Percentiles rank a stretch among this genome's conserved stretches.
phyloP scores from a whole-genome alignment of 371 early-diverging fungal species.

The Saksenaea oblongispora region DNA sequence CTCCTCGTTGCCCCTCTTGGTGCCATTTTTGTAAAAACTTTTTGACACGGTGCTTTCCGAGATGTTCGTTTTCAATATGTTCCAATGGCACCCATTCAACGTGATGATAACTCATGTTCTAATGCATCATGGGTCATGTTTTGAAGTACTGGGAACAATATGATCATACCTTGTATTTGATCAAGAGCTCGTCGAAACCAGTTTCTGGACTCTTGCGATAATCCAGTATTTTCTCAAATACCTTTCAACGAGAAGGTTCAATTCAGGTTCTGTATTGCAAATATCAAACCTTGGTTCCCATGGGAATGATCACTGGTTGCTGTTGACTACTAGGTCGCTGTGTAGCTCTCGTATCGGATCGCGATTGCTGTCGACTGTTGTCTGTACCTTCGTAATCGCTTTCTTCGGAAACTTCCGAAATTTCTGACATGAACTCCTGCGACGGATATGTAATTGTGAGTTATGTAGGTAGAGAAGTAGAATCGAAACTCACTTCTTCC shows the following conservation, averaged over 20 bases:
- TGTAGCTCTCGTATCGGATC: constrained; percentile 13
- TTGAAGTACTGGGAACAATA: not conserved
- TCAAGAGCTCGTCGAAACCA: constrained; percentile 49
- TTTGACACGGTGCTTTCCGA: constrained; percentile 79
- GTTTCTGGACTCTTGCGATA: constrained; percentile 50
- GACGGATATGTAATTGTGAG: not conserved
- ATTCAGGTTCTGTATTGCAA: not conserved
- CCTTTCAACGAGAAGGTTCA: constrained; percentile 21
- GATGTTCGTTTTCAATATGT: constrained; percentile 67
- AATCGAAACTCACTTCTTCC: constrained; percentile 12
- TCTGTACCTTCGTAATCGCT: constrained; percentile 25
- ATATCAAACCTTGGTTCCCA: constrained; percentile 59
- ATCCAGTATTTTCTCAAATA: constrained; percentile 70
- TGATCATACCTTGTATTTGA: constrained; percentile 73
- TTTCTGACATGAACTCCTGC: constrained; percentile 25
- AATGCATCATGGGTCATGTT: not conserved
- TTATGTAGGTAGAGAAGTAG: not conserved
- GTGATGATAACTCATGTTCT: constrained; percentile 79
- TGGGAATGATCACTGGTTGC: constrained; percentile 70
- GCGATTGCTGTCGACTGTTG: constrained; percentile 1
- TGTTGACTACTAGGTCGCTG: constrained; percentile 16
- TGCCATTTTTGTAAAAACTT: constrained; percentile 74
- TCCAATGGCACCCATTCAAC: constrained; percentile 80
- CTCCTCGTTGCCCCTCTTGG: constrained; percentile 48
- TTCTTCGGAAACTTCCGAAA: constrained; percentile 22